Percentiles rank a stretch among this genome's conserved stretches.
These are phyloP conservation scores for Plantago major DNA, from an alignment of 257 asterid genomes.

Conservation along the genomic window DNA sequence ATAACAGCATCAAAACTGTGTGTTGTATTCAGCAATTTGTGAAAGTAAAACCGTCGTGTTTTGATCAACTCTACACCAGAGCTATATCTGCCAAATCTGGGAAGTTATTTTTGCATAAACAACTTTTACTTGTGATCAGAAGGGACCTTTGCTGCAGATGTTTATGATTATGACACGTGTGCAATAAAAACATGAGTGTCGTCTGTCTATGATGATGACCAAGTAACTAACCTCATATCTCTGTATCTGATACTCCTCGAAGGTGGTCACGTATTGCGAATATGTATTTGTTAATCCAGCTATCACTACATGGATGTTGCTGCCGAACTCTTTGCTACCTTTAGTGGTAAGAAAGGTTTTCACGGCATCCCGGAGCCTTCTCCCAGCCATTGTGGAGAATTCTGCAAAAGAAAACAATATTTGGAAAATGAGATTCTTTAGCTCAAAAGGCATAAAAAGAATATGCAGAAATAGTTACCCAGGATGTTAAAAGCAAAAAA, in stretches of 20 bases:
- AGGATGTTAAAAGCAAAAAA: too few relatives aligned
- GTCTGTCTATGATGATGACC: neutral
- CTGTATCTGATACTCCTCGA: slow-evolving; percentile 86
- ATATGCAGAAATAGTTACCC: too few relatives aligned
- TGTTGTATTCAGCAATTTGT: too few relatives aligned
- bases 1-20: too few relatives aligned
- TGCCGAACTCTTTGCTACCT: slow-evolving; percentile 41
- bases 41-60: too few relatives aligned
- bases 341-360: slow-evolving; percentile 43
- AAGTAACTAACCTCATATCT: slow-evolving; percentile 82
- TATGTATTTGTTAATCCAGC: slow-evolving; percentile 95
- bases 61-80: too few relatives aligned
- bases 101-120: too few relatives aligned
- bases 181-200: neutral
- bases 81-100: too few relatives aligned
- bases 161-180: neutral
- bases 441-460: neutral
- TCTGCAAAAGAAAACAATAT: slow-evolving; percentile 37
- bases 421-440: slow-evolving; percentile 5
- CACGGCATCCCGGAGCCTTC: slow-evolving; percentile 93
- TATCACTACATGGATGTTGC: slow-evolving; percentile 71
- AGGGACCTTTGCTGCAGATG: too few relatives aligned
- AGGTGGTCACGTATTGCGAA: slow-evolving; percentile 84
- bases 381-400: slow-evolving; percentile 96
- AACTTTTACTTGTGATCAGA: too few relatives aligned